These are phyloP conservation scores for Adansonia gregorii DNA, from an alignment of 441 rosid species.

Conservation along the genomic window DNA sequence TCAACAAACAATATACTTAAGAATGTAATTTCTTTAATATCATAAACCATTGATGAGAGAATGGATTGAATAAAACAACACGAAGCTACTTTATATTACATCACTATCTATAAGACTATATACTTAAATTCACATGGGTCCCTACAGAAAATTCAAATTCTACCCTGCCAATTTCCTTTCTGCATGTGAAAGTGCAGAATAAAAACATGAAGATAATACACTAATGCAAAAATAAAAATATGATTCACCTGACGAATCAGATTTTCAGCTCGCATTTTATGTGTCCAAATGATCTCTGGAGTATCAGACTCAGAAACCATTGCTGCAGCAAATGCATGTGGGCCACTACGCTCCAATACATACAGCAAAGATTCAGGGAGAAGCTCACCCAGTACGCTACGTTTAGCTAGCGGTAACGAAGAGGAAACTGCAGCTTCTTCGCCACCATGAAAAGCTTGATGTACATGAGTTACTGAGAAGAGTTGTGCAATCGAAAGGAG, in stretches of 20 bases:
- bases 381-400: constrained; percentile 99
- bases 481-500: constrained; percentile 91
- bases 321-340: constrained; percentile 97
- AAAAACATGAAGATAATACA: constrained; percentile 26
- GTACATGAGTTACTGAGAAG: constrained; percentile 92
- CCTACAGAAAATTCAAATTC: constrained; percentile 15
- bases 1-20: constrained; percentile 1
- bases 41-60: constrained; percentile 6
- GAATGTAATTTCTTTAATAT: neutral
- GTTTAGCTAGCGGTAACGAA: constrained; percentile 94
- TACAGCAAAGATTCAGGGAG: constrained; percentile 96
- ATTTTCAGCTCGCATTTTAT: constrained; percentile 99
- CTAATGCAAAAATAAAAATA: constrained; percentile 30
- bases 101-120: neutral
- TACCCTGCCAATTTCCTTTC: constrained; percentile 16
- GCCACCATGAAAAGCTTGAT: constrained; percentile 99
- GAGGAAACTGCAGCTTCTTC: constrained; percentile 99
- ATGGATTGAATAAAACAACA: neutral
- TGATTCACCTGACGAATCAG: constrained; percentile 79
- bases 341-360: constrained; percentile 98
- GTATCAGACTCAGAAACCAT: constrained; percentile 99
- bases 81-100: constrained; percentile 14
- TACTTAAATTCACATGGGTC: neutral
- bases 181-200: constrained; percentile 15
- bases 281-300: constrained; percentile 99